Percentiles rank a stretch among this genome's conserved stretches.
Conservation (phyloP, 441 rosid genomes). For the Gossypium lobatum region DNA sequence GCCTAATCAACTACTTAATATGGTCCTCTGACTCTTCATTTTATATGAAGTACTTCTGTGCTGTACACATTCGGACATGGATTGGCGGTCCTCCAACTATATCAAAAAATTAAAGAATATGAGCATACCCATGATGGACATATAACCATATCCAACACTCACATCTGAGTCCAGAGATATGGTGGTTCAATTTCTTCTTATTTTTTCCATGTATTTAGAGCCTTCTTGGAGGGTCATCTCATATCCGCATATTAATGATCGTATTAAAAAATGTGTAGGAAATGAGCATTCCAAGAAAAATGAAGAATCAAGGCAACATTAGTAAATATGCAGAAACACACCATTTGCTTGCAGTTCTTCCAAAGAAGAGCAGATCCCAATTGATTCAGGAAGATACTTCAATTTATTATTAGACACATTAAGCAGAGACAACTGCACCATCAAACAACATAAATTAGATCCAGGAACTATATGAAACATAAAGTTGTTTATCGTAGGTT, state of each 20-base stretch:
- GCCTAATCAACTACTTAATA: background rate
- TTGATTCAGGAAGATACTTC: conserved; percentile 84
- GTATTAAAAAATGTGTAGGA: no score
- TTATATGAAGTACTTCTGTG: background rate
- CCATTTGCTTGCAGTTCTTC: conserved; percentile 92
- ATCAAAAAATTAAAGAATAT: background rate
- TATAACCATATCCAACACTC: background rate
- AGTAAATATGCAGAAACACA: conserved; percentile 23
- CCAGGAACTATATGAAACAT: conserved; percentile 1
- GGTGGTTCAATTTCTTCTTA: background rate
- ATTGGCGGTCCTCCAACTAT: background rate
- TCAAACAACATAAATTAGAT: conserved; percentile 20
- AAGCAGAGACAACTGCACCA: conserved; percentile 69
- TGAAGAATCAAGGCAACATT: background rate
- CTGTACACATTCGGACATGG: background rate
- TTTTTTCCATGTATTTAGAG: background rate
- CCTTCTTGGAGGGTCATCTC: background rate
- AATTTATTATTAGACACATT: conserved; percentile 82
- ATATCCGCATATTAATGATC: background rate
- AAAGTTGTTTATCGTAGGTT: background rate
- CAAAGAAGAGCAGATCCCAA: conserved; percentile 89
- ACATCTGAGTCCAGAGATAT: background rate
- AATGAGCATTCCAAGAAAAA: background rate
- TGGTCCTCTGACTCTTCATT: background rate
- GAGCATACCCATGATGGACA: background rate